These are phyloP conservation scores for Seiridium cupressi DNA, from an alignment of 2,329 filamentous ascomycete genomes.

Conservation along the genomic window DNA sequence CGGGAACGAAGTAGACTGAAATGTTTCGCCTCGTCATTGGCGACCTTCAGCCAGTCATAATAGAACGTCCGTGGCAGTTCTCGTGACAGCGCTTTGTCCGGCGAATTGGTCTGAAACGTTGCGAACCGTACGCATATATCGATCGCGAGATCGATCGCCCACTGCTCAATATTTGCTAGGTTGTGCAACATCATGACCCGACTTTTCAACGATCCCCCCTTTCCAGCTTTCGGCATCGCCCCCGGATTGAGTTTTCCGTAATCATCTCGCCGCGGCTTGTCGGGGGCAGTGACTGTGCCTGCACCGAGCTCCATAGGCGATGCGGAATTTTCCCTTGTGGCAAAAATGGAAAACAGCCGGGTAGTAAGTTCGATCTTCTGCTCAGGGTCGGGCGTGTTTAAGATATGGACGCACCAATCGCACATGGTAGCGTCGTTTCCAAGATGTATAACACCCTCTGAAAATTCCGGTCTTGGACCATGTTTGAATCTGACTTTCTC, in stretches of 20 bases:
- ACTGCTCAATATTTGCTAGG: constrained; percentile 45
- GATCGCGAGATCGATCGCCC: constrained; percentile 46
- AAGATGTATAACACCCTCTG: constrained; percentile 26
- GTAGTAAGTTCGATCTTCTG: constrained; percentile 45
- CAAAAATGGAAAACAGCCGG: constrained; percentile 39
- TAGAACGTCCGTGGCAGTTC: constrained; percentile 41
- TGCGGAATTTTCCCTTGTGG: constrained; percentile 32
- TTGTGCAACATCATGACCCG: constrained; percentile 44
- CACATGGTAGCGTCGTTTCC: constrained; percentile 40
- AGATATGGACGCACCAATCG: constrained; percentile 44
- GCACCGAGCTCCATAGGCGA: constrained; percentile 39
- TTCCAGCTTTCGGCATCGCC: constrained; percentile 36
- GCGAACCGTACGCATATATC: constrained; percentile 46
- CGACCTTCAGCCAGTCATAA: constrained; percentile 46
- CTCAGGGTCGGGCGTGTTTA: constrained; percentile 42
- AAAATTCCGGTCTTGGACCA: constrained; percentile 18
- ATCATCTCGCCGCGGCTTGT: constrained; percentile 38
- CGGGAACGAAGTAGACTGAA: constrained; percentile 42
- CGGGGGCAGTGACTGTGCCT: constrained; percentile 32
- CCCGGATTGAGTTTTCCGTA: constrained; percentile 35
- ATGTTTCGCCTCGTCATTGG: constrained; percentile 45
- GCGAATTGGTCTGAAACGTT: constrained; percentile 34
- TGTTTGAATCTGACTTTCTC: constrained; percentile 43
- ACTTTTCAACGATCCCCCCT: constrained; percentile 41
- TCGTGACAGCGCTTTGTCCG: constrained; percentile 15